Conservation (phyloP, 192 early-diverging fungal species). For the Gamsiella multidivaricata region DNA sequence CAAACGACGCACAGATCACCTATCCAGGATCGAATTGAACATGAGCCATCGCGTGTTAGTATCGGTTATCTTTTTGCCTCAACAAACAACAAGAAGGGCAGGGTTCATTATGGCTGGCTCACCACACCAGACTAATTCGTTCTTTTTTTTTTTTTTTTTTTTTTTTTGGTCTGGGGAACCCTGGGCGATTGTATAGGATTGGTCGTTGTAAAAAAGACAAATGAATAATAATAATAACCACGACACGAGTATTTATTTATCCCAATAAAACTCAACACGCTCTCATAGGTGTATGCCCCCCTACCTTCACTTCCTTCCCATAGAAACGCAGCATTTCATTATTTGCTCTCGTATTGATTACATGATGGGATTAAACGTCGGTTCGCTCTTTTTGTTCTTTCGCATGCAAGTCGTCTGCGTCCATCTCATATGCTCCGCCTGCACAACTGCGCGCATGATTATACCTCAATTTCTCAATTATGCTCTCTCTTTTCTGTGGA, state of each 20-base stretch:
- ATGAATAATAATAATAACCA: too few species aligned
- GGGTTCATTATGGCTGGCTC: background rate
- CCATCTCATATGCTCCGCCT: background rate
- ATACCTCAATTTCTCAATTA: too few species aligned
- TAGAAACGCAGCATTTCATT: too few species aligned
- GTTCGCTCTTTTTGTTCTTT: too few species aligned
- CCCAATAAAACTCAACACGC: too few species aligned
- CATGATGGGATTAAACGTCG: slow-evolving; percentile 11
- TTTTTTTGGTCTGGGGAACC: background rate
- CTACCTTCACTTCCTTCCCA: background rate
- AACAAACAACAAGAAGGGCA: background rate
- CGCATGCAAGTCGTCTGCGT: background rate
- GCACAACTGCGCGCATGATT: background rate
- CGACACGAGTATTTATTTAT: background rate
- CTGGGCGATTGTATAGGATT: too few species aligned
- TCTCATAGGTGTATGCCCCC: too few species aligned
- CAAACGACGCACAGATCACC: slow-evolving; percentile 41
- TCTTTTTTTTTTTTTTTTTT: background rate
- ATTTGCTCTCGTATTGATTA: slow-evolving; percentile 3
- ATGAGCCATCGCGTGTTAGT: background rate
- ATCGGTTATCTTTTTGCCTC: too few species aligned
- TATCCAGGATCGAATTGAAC: background rate
- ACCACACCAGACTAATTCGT: too few species aligned
- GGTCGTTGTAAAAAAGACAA: background rate
- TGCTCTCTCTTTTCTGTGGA: background rate